Conservation (phyloP, 345 rosid genomes). For the Laguncularia racemosa region DNA sequence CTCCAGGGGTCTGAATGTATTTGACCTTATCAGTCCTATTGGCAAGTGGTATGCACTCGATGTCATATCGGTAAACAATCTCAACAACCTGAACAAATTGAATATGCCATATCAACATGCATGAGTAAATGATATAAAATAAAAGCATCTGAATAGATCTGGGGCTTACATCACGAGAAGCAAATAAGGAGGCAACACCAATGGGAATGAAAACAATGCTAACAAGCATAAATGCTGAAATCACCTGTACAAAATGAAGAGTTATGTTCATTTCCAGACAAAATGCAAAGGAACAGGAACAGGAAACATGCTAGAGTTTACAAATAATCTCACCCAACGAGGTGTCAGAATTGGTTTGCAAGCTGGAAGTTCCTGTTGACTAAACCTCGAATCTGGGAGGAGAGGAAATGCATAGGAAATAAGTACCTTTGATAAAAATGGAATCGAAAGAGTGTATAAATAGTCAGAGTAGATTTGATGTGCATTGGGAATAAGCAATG, state of each 20-base stretch:
- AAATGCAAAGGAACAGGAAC: background rate
- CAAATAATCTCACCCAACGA: slow-evolving; percentile 53
- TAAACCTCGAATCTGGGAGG: slow-evolving; percentile 78
- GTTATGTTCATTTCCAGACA: background rate
- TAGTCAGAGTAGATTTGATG: too few species aligned
- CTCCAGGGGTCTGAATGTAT: slow-evolving; percentile 46
- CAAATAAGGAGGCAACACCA: slow-evolving; percentile 82
- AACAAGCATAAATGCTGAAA: slow-evolving; percentile 78
- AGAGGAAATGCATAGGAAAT: background rate
- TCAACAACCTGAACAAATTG: slow-evolving; percentile 65
- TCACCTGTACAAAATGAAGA: slow-evolving; percentile 45
- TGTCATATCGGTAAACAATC: slow-evolving; percentile 74
- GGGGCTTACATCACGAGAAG: slow-evolving; percentile 61
- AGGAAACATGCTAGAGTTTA: background rate
- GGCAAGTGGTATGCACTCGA: slow-evolving; percentile 50
- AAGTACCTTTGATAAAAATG: too few species aligned
- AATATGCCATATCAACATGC: slow-evolving; percentile 6
- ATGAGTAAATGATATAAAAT: background rate
- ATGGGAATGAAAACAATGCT: slow-evolving; percentile 92
- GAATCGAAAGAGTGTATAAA: too few species aligned
- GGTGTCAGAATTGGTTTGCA: slow-evolving; percentile 99
- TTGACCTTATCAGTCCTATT: slow-evolving; percentile 43
- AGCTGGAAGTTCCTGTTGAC: slow-evolving; percentile 98
- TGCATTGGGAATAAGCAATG: too few species aligned
- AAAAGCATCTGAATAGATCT: slow-evolving; percentile 5